phyloP scores from a whole-genome alignment of 352 stramenopile species.

The Globisporangium canariense region DNA sequence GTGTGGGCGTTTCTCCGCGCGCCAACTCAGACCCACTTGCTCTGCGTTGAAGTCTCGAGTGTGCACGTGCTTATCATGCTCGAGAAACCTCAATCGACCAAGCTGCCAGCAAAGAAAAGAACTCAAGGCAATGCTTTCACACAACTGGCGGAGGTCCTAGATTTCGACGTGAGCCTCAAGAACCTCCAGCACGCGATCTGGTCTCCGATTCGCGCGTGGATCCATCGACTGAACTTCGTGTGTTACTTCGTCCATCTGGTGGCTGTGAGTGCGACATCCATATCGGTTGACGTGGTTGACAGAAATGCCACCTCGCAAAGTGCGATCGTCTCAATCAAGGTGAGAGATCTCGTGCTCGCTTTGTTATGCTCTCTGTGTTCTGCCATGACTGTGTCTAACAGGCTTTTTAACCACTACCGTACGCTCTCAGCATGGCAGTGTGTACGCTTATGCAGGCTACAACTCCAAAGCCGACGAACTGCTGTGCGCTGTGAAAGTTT shows the following conservation, averaged over 20 bases:
- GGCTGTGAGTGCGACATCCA: constrained; percentile 22
- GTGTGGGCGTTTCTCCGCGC: constrained; percentile 49
- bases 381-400: background rate
- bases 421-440: constrained; percentile 27
- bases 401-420: background rate
- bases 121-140: background rate
- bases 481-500: constrained; percentile 15
- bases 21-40: constrained; percentile 36
- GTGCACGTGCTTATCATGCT: constrained; percentile 35
- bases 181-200: constrained; percentile 38
- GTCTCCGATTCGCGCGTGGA: constrained; percentile 28
- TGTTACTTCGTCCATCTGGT: constrained; percentile 37
- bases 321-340: constrained; percentile 15
- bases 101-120: background rate
- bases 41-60: constrained; percentile 35
- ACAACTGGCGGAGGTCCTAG: constrained; percentile 13
- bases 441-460: constrained; percentile 20
- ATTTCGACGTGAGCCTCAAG: constrained; percentile 27
- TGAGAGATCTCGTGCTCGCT: constrained; percentile 7
- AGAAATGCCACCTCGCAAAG: constrained; percentile 7
- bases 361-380: too few relatives aligned
- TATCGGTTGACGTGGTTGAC: constrained; percentile 35
- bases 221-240: constrained; percentile 33
- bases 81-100: background rate
- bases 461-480: constrained; percentile 21